Conservation (phyloP, 805 yeast genomes). For the Metschnikowia picachoensis region DNA sequence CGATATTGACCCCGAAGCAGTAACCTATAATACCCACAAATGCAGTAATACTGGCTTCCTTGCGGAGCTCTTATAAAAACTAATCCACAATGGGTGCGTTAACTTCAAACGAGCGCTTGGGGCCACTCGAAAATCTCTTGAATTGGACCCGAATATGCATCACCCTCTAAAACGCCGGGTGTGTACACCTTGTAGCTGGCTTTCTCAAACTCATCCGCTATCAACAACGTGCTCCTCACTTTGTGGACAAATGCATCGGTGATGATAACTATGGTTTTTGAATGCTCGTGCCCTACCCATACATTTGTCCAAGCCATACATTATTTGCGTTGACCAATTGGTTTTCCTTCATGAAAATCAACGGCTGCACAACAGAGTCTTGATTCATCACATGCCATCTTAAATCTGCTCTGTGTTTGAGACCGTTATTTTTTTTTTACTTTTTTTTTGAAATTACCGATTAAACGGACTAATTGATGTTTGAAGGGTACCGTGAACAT, state of each 20-base stretch:
- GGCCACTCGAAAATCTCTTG: slow-evolving; percentile 44
- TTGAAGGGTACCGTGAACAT: no score
- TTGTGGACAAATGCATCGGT: slow-evolving; percentile 70
- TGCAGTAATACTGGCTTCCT: slow-evolving; percentile 37
- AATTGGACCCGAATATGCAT: slow-evolving; percentile 22
- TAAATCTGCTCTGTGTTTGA: no score
- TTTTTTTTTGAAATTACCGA: no score
- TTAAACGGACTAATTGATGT: no score
- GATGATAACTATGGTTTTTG: slow-evolving; percentile 54
- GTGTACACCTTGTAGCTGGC: slow-evolving; percentile 61
- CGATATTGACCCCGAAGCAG: slow-evolving; percentile 80
- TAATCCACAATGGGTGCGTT: slow-evolving; percentile 47
- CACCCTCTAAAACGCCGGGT: slow-evolving; percentile 71
- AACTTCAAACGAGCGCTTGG: slow-evolving; percentile 45
- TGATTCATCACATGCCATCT: slow-evolving; percentile 50
- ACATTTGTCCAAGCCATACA: slow-evolving; percentile 41
- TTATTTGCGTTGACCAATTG: slow-evolving; percentile 41
- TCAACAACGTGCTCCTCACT: slow-evolving; percentile 52
- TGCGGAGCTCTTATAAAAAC: slow-evolving; percentile 44
- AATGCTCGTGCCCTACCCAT: slow-evolving; percentile 29
- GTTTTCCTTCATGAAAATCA: slow-evolving; percentile 47
- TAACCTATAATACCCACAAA: slow-evolving; percentile 65
- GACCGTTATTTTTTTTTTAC: no score
- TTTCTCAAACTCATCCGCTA: slow-evolving; percentile 64
- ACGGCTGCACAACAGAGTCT: slow-evolving; percentile 44